Base-by-base conservation (phyloP, 1,284 basidiomycete genomes). In the Athelia sp. region DNA sequence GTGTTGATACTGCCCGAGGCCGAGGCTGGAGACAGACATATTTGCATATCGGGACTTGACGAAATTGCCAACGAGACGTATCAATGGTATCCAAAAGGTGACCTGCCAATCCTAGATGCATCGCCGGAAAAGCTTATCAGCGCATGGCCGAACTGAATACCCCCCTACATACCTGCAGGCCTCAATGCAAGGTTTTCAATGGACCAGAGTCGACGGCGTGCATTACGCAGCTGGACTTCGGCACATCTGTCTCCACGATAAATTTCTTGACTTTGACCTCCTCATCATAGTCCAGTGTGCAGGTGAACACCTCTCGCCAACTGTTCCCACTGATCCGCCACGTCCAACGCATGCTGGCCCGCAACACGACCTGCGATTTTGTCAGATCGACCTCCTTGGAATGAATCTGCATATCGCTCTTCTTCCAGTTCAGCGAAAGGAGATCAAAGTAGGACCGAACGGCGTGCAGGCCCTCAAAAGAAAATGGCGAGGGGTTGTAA, bases 361-460 rank as follows among this genome's bases (percentile, higher is more conserved):
- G 54, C 13, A 71, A 57, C 13, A 60, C 53, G n/a, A 69, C 67
- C 19, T 60, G 60, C 15, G 62, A 58, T 1, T 57, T 49, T 3
- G 51, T 54, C 3, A 56, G 45, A 32, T 67, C 58, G 8, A 55
- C 49, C 48, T 53, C 22, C 34, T 62, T 43, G 50, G 56, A 48
- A 49, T 62, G 54, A 19, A 54, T 51, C 48, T 58, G 23, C n/a
- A 64, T 53, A 18, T 64, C 55, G 0, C 63, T 59, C 8, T 71
- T 68, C 6, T 58, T 62, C 67, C 68, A 75, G 53, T 74, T 64
- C 1, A 71, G 72, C 11, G 69, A 64, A 18, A 74, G 56, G 38
- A 75, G 58, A 56, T 76, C 73, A 46, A 75, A 73, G 52, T 75
- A 76, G 1, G 74, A 76, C 15, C 73, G 68, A 31, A 75, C 60